Evolutionary conservation across 148 eudicot genomes (phyloP).

Genomic region (Rhododendron vialii): DNA sequence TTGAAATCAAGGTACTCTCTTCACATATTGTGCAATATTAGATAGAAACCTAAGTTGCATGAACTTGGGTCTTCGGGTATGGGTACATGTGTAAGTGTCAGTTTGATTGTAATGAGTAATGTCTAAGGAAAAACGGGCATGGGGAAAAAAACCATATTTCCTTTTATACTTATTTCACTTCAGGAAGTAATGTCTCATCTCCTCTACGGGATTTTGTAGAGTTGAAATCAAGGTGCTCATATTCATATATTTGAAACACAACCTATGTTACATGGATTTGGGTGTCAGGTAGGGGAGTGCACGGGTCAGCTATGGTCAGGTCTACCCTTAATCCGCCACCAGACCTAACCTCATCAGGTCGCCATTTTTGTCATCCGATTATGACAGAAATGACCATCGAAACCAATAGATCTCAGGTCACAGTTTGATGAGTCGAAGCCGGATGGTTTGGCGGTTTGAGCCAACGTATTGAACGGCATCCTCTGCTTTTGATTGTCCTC

Average conservation of each 20-base stretch:
- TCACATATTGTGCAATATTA: not conserved
- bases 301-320: not conserved
- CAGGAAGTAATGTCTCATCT: not conserved
- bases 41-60: not conserved
- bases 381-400: not conserved
- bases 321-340: not conserved
- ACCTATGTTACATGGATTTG: not conserved
- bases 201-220: not conserved
- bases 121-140: not conserved
- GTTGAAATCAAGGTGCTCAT: not conserved
- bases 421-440: too few relatives aligned
- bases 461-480: not conserved
- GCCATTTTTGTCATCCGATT: not conserved
- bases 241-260: not conserved
- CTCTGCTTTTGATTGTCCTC: not conserved
- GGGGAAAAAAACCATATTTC: not conserved
- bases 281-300: not conserved
- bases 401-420: too few relatives aligned
- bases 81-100: not conserved
- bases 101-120: not conserved
- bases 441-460: too few relatives aligned
- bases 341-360: not conserved
- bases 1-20: constrained; percentile 55
- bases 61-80: not conserved
- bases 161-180: not conserved